Evolutionary conservation across 805 yeast species (phyloP).

Genomic region (Schizosaccharomyces lindneri): DNA sequence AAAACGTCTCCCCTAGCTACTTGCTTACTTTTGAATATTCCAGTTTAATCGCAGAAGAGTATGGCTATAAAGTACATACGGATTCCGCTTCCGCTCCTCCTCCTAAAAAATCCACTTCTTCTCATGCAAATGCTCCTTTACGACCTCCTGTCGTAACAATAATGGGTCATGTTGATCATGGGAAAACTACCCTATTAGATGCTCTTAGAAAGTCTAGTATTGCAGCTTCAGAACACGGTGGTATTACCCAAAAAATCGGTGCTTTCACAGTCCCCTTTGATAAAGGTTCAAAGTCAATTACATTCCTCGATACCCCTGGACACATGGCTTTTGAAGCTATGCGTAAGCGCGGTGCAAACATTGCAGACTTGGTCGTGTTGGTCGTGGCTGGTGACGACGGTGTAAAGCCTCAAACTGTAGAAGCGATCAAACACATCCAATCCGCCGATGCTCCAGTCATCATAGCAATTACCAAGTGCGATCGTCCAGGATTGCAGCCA

Average conservation of each 20-base stretch:
- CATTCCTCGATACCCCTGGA: constrained; percentile 92
- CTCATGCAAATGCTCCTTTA: constrained; percentile 20
- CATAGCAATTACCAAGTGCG: constrained; percentile 84
- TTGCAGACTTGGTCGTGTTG: constrained; percentile 74
- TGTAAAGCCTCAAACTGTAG: constrained; percentile 90
- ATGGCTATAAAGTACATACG: constrained; percentile 36
- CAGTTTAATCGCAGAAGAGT: constrained; percentile 66
- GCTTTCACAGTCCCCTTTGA: constrained; percentile 73
- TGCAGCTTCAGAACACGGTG: constrained; percentile 73
- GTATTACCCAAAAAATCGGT: constrained; percentile 94
- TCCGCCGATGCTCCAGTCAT: constrained; percentile 59
- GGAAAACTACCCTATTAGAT: constrained; percentile 85
- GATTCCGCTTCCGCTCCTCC: constrained; percentile 31
- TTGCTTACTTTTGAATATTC: constrained; percentile 69
- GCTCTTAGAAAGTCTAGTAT: constrained; percentile 62
- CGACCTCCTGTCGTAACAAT: constrained; percentile 90
- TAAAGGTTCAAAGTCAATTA: constrained; percentile 43
- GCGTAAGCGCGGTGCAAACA: constrained; percentile 88
- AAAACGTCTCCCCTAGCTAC: neutral
- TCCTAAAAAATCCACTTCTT: constrained; percentile 15
- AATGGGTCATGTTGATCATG: constrained; percentile 98
- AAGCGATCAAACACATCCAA: constrained; percentile 81
- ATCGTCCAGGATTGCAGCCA: constrained; percentile 48
- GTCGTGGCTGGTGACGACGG: constrained; percentile 96
- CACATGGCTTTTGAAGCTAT: constrained; percentile 90